These are phyloP conservation scores for Gleditsia sinensis DNA, from an alignment of 306 rosid genomes.

Conservation along the genomic window DNA sequence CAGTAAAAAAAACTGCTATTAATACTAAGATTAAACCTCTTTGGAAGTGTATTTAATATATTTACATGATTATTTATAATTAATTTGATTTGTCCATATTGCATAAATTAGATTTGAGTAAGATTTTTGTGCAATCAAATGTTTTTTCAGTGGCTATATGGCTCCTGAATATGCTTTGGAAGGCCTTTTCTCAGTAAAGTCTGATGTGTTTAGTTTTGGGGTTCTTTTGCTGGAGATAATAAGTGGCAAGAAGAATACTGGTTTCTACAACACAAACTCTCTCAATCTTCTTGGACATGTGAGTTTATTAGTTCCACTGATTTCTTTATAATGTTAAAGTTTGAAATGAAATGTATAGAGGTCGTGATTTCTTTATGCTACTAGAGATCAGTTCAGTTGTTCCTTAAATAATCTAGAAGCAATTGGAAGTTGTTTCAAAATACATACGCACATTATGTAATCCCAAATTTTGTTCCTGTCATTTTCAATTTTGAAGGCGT, in stretches of 20 bases:
- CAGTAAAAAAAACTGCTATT: not conserved
- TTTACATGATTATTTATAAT: not conserved
- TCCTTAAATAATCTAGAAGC: not conserved
- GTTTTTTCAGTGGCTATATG: slow-evolving; percentile 30
- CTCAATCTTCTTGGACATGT: slow-evolving; percentile 46
- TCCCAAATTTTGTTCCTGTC: not conserved
- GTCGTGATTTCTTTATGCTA: not conserved
- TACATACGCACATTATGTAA: not conserved
- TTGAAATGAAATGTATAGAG: not conserved
- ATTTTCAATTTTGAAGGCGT: slow-evolving; percentile 26
- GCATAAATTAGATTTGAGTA: too few species aligned
- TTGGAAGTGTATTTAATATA: not conserved
- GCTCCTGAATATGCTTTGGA: slow-evolving; percentile 40
- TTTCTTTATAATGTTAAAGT: not conserved
- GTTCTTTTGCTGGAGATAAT: slow-evolving; percentile 40
- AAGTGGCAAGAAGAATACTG: slow-evolving; percentile 44
- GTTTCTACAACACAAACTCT: slow-evolving; percentile 34
- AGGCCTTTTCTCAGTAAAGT: slow-evolving; percentile 37
- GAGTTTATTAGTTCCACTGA: slow-evolving; percentile 4
- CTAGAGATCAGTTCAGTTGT: not conserved
- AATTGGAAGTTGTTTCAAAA: not conserved
- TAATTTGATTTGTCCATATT: too few species aligned
- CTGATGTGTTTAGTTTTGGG: slow-evolving; percentile 42
- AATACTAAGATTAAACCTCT: too few species aligned
- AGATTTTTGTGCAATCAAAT: not conserved